Conservation (phyloP, 805 yeast species). For the Hanseniaspora lachancei region DNA sequence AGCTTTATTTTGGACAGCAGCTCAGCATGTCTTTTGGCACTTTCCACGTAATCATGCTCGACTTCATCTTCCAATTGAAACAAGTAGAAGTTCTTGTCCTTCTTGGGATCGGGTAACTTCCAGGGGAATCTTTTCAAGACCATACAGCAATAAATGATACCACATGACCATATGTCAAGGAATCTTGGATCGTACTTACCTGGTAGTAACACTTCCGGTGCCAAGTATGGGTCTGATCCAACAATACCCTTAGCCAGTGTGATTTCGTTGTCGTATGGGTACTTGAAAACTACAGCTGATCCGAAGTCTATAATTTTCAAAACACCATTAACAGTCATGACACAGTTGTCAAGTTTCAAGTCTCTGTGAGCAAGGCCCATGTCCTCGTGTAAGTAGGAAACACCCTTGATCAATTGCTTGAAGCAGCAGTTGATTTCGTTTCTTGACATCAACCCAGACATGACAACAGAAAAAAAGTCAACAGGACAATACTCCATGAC, state of each 20-base stretch:
- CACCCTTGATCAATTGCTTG: slow-evolving; percentile 62
- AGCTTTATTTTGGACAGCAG: slow-evolving; percentile 46
- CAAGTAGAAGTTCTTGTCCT: slow-evolving; percentile 58
- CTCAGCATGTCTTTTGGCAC: slow-evolving; percentile 60
- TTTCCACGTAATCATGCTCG: slow-evolving; percentile 60
- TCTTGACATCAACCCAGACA: slow-evolving; percentile 73
- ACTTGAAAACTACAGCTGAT: slow-evolving; percentile 67
- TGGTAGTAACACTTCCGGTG: slow-evolving; percentile 59
- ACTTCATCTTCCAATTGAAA: slow-evolving; percentile 57
- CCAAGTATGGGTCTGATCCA: slow-evolving; percentile 77
- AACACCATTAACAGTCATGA: slow-evolving; percentile 58
- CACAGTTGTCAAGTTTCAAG: slow-evolving; percentile 72
- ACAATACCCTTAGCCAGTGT: slow-evolving; percentile 63
- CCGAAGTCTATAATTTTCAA: slow-evolving; percentile 74
- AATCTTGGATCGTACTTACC: slow-evolving; percentile 58
- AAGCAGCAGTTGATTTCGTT: slow-evolving; percentile 72
- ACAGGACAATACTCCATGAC: slow-evolving; percentile 79
- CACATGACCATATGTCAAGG: slow-evolving; percentile 76
- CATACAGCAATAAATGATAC: slow-evolving; percentile 78
- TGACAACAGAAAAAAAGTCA: slow-evolving; percentile 75
- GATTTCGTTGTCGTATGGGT: slow-evolving; percentile 51
- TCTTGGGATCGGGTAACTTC: slow-evolving; percentile 55
- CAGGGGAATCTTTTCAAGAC: slow-evolving; percentile 74
- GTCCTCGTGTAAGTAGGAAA: slow-evolving; percentile 50
- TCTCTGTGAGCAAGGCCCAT: slow-evolving; percentile 77